Evolutionary conservation across 768 basidiomycete species (phyloP).

Genomic region (Tulasnella sp.): DNA sequence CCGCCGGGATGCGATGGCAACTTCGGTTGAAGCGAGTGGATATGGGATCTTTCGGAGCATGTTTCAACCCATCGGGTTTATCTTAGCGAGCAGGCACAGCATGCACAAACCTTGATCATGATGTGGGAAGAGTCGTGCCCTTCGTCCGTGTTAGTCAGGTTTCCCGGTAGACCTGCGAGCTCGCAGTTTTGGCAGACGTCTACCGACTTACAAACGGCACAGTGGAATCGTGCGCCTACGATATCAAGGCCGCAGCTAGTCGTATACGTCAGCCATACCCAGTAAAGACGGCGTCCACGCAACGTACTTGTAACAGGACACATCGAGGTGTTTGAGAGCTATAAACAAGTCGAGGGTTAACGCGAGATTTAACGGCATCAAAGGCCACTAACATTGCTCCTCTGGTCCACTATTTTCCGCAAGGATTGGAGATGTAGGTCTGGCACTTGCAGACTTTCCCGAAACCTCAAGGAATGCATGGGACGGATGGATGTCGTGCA

Average conservation of each 20-base stretch:
- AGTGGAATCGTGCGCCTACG: constrained; percentile 86
- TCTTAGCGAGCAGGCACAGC: neutral
- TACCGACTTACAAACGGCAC: constrained; percentile 73
- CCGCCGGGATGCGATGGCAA: constrained; percentile 62
- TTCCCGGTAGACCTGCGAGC: constrained; percentile 75
- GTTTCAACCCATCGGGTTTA: neutral
- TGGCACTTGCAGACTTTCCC: constrained; percentile 29
- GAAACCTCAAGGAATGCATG: constrained; percentile 78
- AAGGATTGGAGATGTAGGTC: neutral
- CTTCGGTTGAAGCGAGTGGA: constrained; percentile 62
- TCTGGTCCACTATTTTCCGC: constrained; percentile 1
- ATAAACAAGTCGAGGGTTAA: neutral
- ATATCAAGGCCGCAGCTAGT: constrained; percentile 79
- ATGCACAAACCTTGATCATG: constrained; percentile 74
- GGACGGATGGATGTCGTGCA: constrained; percentile 82
- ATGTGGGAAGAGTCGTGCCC: constrained; percentile 82
- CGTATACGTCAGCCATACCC: neutral
- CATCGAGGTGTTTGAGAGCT: constrained; percentile 72
- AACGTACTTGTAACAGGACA: constrained; percentile 78
- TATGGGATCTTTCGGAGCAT: constrained; percentile 60
- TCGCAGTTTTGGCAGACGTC: constrained; percentile 86
- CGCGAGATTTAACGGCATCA: neutral
- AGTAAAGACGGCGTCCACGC: neutral
- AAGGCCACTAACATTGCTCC: constrained; percentile 15
- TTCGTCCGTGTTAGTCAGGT: constrained; percentile 50